Conservation (phyloP, 768 basidiomycete genomes). For the Kwoniella dejecticola region DNA sequence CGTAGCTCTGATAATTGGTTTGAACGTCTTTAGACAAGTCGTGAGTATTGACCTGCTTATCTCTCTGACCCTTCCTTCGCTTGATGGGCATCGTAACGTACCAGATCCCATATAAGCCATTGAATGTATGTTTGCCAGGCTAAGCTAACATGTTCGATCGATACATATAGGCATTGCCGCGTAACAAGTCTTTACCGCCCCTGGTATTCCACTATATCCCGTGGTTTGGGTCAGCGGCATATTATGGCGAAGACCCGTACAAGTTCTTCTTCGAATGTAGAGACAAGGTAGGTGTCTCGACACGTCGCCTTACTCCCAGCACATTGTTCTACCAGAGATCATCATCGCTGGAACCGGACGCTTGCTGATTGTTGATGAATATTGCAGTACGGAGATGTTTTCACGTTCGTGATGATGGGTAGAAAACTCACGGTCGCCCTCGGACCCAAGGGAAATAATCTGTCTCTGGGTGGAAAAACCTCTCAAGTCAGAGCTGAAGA, state of each 20-base stretch:
- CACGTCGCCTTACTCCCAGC: not conserved
- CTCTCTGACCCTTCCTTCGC: not conserved
- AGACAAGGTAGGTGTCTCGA: conserved; percentile 51
- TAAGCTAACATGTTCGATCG: not conserved
- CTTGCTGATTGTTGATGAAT: not conserved
- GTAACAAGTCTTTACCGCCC: conserved; percentile 74
- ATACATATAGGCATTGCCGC: conserved; percentile 67
- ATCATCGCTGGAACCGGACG: not conserved
- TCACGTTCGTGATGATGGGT: conserved; percentile 89
- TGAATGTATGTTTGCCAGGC: too few species aligned
- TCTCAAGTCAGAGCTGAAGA: conserved; percentile 92
- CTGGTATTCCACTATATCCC: conserved; percentile 92
- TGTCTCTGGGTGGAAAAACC: conserved; percentile 90
- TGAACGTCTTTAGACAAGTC: conserved; percentile 78
- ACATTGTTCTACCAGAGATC: too few species aligned
- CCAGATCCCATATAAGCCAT: too few species aligned
- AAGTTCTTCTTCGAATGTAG: conserved; percentile 77
- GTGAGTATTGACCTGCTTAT: conserved; percentile 59
- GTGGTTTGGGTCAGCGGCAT: conserved; percentile 80
- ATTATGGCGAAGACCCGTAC: conserved; percentile 90
- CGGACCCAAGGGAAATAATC: conserved; percentile 88
- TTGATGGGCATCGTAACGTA: too few species aligned
- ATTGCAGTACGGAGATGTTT: conserved; percentile 87
- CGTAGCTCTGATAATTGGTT: conserved; percentile 67
- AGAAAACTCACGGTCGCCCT: conserved; percentile 87